Conservation (phyloP, 139 green algal species). For the Ettlia oleoabundans region DNA sequence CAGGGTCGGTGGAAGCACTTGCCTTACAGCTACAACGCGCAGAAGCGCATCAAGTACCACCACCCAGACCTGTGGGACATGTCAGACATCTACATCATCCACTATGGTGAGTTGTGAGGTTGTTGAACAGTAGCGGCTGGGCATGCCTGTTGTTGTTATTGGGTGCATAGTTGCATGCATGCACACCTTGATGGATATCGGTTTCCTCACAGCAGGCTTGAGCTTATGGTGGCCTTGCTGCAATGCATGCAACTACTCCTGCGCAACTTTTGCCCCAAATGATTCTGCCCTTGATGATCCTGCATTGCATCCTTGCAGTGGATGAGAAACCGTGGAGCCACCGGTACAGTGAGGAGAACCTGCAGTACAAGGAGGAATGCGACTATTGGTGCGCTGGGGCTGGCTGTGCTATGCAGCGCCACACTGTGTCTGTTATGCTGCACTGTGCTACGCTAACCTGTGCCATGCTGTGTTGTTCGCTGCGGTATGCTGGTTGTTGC, state of each 20-base stretch:
- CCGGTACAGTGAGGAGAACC: constrained; percentile 38
- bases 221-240: too few relatives aligned
- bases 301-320: too few relatives aligned
- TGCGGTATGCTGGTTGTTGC: background rate
- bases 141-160: background rate
- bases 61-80: constrained; percentile 38
- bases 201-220: too few relatives aligned
- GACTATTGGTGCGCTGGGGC: constrained; percentile 17
- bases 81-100: constrained; percentile 17
- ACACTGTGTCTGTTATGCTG: too few relatives aligned
- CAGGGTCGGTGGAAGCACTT: constrained; percentile 30
- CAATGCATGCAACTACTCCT: too few relatives aligned
- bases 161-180: too few relatives aligned
- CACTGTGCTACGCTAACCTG: too few relatives aligned
- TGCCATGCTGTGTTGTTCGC: background rate
- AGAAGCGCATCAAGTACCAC: constrained; percentile 46
- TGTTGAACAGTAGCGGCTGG: background rate
- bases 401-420: background rate
- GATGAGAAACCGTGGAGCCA: constrained; percentile 43
- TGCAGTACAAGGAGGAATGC: constrained; percentile 30
- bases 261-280: too few relatives aligned
- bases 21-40: constrained; percentile 34
- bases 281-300: too few relatives aligned
- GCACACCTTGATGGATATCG: too few relatives aligned
- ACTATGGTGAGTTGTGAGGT: constrained; percentile 4